Evolutionary conservation across 78 protist species (phyloP).

Genomic region (Emiliania huxleyi): DNA sequence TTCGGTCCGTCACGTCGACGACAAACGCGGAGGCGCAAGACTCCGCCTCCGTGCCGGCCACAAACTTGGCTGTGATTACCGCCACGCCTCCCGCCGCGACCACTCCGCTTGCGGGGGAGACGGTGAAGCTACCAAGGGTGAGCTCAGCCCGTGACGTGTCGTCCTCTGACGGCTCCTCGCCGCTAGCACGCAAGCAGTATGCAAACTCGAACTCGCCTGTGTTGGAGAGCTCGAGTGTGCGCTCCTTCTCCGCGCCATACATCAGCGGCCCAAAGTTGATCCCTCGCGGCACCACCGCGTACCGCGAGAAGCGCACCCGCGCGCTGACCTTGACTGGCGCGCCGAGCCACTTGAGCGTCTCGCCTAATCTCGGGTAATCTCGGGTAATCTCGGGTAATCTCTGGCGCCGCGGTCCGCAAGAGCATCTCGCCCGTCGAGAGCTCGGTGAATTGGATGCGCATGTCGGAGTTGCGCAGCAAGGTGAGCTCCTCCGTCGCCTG

Average conservation of each 20-base stretch:
- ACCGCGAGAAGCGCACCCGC: slow-evolving; percentile 48
- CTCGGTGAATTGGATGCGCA: slow-evolving; percentile 18
- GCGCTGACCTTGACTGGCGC: slow-evolving; percentile 23
- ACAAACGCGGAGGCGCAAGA: slow-evolving; percentile 23
- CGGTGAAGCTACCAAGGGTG: slow-evolving; percentile 50
- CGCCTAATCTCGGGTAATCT: too few species aligned
- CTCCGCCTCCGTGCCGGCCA: neutral
- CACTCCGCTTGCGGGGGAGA: slow-evolving; percentile 51
- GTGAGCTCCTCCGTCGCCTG: neutral
- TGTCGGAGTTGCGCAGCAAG: slow-evolving; percentile 29
- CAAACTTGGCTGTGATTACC: slow-evolving; percentile 51
- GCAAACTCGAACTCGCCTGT: slow-evolving; percentile 65
- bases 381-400: too few species aligned
- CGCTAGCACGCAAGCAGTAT: neutral
- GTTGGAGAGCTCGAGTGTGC: slow-evolving; percentile 67
- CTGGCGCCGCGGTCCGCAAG: neutral
- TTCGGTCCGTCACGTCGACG: slow-evolving; percentile 53
- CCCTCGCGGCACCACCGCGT: slow-evolving; percentile 59
- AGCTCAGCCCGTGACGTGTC: neutral
- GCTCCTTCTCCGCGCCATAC: neutral
- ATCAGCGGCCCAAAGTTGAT: slow-evolving; percentile 75
- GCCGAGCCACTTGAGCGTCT: neutral
- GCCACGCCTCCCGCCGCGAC: slow-evolving; percentile 35
- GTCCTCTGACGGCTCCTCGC: neutral
- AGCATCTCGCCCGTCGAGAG: neutral